Evolutionary conservation across 1,284 basidiomycete species (phyloP).

Genomic region (Leccinum pachyderme): DNA sequence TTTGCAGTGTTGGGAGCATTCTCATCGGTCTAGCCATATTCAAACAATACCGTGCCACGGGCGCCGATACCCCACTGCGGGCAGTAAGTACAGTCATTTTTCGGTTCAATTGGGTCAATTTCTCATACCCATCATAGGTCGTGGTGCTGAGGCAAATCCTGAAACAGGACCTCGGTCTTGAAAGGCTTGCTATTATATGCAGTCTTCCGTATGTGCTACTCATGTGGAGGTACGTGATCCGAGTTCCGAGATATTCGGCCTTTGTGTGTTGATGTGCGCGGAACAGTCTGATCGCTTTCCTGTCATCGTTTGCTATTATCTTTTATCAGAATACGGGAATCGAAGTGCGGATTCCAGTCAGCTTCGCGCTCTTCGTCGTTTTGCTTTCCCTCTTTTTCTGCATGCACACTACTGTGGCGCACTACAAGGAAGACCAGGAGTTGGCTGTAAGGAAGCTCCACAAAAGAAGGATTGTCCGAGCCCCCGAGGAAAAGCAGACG

Average conservation of each 20-base stretch:
- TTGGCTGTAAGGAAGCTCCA: too few relatives aligned
- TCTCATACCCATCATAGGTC: constrained; percentile 15
- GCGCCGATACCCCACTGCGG: constrained; percentile 32
- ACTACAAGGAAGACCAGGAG: constrained; percentile 14
- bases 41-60: constrained; percentile 34
- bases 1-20: constrained; percentile 31
- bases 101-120: background rate
- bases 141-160: constrained; percentile 29
- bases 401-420: constrained; percentile 17
- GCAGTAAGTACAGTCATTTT: constrained; percentile 16
- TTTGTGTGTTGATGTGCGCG: background rate
- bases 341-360: constrained; percentile 29
- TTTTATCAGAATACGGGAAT: constrained; percentile 22
- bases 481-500: background rate
- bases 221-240: constrained; percentile 28
- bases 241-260: background rate
- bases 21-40: constrained; percentile 30
- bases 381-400: constrained; percentile 25
- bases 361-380: constrained; percentile 17
- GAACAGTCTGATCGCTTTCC: constrained; percentile 25
- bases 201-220: constrained; percentile 33
- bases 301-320: constrained; percentile 22
- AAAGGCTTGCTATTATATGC: constrained; percentile 30
- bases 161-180: constrained; percentile 23
- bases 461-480: background rate